Conservation (phyloP, 306 rosid genomes). For the Cucurbita moschata region DNA sequence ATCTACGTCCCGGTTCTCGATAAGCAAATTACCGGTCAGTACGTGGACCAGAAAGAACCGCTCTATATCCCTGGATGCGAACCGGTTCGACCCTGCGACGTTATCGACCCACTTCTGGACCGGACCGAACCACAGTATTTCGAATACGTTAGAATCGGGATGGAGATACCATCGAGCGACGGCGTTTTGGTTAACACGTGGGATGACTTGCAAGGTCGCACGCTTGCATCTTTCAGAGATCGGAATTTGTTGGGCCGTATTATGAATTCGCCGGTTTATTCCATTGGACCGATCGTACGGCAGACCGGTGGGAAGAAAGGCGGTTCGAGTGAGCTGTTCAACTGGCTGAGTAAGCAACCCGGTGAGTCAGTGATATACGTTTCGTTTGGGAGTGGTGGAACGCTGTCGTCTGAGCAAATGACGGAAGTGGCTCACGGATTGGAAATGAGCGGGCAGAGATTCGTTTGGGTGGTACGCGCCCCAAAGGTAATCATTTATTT, state of each 20-base stretch:
- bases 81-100: slow-evolving; percentile 7
- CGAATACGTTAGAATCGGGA: not conserved
- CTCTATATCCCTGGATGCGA: slow-evolving; percentile 16
- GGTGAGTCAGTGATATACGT: slow-evolving; percentile 27
- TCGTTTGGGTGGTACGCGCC: slow-evolving; percentile 45
- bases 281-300: slow-evolving; percentile 21
- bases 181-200: slow-evolving; percentile 17
- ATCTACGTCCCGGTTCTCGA: not conserved
- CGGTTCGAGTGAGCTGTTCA: slow-evolving; percentile 14
- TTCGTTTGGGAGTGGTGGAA: slow-evolving; percentile 46
- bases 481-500: not conserved
- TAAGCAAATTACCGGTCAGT: slow-evolving; percentile 13
- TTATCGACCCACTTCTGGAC: slow-evolving; percentile 8
- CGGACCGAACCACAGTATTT: not conserved
- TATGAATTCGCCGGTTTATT: slow-evolving; percentile 6
- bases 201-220: slow-evolving; percentile 6
- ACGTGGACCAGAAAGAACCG: slow-evolving; percentile 4
- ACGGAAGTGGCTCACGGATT: slow-evolving; percentile 38
- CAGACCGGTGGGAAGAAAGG: not conserved
- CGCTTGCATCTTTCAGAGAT: not conserved
- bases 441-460: slow-evolving; percentile 32
- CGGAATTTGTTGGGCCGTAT: not conserved
- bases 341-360: slow-evolving; percentile 51
- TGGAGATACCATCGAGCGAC: not conserved
- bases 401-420: slow-evolving; percentile 28